phyloP scores from a whole-genome alignment of 1,139 yeast genomes.

The Candida smagusa region DNA sequence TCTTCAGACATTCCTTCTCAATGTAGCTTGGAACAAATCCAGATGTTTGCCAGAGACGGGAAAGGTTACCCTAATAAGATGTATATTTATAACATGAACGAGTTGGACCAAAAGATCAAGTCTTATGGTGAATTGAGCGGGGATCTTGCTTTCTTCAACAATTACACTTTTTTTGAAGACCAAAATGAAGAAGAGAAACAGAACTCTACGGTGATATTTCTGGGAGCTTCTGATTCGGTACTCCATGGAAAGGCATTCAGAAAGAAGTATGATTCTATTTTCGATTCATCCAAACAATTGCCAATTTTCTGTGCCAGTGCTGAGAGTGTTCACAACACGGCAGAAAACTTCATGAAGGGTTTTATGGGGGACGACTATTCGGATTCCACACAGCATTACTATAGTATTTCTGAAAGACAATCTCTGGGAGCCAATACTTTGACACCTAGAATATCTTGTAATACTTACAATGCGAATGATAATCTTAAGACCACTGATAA shows the following conservation, averaged over 20 bases:
- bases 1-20: conserved; percentile 45
- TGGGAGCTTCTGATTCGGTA: conserved; percentile 18
- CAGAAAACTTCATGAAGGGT: conserved; percentile 15
- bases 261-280: conserved; percentile 13
- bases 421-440: conserved; percentile 27
- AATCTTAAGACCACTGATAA: conserved; percentile 9
- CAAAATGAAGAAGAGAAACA: conserved; percentile 21
- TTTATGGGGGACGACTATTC: conserved; percentile 26
- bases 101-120: conserved; percentile 19
- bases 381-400: conserved; percentile 7
- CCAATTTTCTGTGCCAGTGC: conserved; percentile 18
- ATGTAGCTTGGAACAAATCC: conserved; percentile 61
- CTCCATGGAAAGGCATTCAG: conserved; percentile 17
- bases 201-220: conserved; percentile 26
- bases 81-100: conserved; percentile 12
- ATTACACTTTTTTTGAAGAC: conserved; percentile 30
- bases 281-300: conserved; percentile 13
- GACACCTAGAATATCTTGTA: conserved; percentile 29
- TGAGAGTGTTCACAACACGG: conserved; percentile 15
- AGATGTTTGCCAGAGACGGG: conserved; percentile 64
- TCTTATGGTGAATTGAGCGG: conserved; percentile 25
- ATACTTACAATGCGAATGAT: conserved; percentile 12
- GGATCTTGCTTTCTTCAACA: conserved; percentile 28
- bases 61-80: conserved; percentile 54
- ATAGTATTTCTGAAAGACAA: conserved; percentile 22